Conservation (phyloP, 1,284 basidiomycete genomes). For the Boletus semigastroideus region DNA sequence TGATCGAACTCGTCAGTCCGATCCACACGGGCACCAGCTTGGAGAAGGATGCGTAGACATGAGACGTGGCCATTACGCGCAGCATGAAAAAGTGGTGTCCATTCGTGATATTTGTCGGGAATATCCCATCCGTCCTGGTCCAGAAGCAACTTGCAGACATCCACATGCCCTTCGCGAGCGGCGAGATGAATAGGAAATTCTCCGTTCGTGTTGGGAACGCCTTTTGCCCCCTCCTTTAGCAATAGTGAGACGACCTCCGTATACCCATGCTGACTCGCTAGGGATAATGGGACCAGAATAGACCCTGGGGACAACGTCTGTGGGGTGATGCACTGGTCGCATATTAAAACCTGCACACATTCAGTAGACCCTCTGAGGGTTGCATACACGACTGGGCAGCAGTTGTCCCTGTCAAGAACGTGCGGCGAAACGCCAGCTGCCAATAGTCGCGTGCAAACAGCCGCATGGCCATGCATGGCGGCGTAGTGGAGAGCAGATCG, state of each 20-base stretch:
- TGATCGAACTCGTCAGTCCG: conserved; percentile 85
- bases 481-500: conserved; percentile 95
- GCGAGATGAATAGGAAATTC: conserved; percentile 98
- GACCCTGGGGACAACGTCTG: conserved; percentile 42
- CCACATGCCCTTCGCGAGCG: conserved; percentile 89
- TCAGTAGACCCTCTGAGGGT: conserved; percentile 84
- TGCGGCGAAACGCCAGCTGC: conserved; percentile 66
- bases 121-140: conserved; percentile 80
- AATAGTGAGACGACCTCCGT: conserved; percentile 72
- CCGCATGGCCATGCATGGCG: conserved; percentile 87
- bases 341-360: conserved; percentile 78
- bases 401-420: conserved; percentile 89
- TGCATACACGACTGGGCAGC: conserved; percentile 91
- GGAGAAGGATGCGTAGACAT: conserved; percentile 79
- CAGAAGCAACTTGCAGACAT: conserved; percentile 81
- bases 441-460: conserved; percentile 78
- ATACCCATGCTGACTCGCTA: conserved; percentile 91
- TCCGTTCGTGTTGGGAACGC: conserved; percentile 89
- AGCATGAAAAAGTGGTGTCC: conserved; percentile 97
- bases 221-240: conserved; percentile 75
- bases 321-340: conserved; percentile 57
- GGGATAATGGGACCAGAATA: conserved; percentile 85
- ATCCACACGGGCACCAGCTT: conserved; percentile 75
- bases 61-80: conserved; percentile 83
- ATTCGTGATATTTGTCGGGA: conserved; percentile 95